Evolutionary conservation across 2,329 filamentous ascomycete species (phyloP).

Genomic region (Fusarium annulatum): DNA sequence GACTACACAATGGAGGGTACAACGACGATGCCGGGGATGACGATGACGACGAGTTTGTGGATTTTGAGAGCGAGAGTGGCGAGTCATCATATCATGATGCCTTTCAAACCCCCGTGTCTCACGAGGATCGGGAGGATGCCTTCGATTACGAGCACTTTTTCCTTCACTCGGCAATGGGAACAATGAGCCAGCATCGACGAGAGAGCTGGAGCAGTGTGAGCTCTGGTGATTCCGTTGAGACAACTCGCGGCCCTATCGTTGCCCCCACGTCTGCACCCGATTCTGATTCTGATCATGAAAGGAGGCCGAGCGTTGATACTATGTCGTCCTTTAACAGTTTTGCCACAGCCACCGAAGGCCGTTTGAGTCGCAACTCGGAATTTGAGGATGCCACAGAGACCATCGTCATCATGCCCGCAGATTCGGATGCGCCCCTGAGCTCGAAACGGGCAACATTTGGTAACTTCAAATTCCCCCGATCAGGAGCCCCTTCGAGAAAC

Average conservation of each 20-base stretch:
- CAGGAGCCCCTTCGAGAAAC: constrained; percentile 25
- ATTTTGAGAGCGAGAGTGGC: constrained; percentile 70
- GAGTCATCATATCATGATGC: constrained; percentile 73
- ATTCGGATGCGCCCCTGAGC: constrained; percentile 34
- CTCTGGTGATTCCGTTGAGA: constrained; percentile 72
- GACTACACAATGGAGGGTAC: constrained; percentile 38
- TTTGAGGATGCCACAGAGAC: constrained; percentile 33
- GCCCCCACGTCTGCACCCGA: not conserved
- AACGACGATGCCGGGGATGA: constrained; percentile 36
- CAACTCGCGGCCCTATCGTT: constrained; percentile 61
- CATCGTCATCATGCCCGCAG: constrained; percentile 35
- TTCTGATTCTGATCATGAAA: constrained; percentile 35
- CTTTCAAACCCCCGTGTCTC: constrained; percentile 72
- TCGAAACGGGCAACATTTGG: constrained; percentile 44
- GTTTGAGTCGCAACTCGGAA: constrained; percentile 53
- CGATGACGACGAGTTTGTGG: constrained; percentile 50
- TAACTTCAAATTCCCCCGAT: constrained; percentile 41
- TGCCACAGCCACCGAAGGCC: constrained; percentile 66
- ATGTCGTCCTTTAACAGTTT: constrained; percentile 65
- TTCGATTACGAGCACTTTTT: constrained; percentile 99
- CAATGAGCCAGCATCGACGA: constrained; percentile 63
- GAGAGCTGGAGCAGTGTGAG: constrained; percentile 64
- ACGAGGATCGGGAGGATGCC: constrained; percentile 93
- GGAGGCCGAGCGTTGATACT: constrained; percentile 62
- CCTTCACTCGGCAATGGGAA: constrained; percentile 90